Evolutionary conservation across 2,329 filamentous ascomycete genomes (phyloP).

Genomic region (Colletotrichum kahawae): DNA sequence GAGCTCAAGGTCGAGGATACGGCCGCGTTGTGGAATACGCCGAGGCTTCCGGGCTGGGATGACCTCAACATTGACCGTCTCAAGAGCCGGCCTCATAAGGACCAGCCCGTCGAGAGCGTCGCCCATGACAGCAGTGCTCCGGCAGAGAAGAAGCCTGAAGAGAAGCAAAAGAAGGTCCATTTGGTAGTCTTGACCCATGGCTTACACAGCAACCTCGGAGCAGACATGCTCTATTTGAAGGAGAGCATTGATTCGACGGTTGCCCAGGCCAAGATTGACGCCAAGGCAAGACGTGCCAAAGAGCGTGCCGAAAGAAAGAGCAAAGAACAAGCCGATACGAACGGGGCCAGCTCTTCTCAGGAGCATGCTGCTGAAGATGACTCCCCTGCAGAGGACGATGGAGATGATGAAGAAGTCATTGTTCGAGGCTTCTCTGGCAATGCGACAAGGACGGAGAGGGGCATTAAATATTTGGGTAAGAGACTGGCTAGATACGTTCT

Average conservation of each 20-base stretch:
- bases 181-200: constrained; percentile 93
- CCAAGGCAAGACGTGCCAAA: constrained; percentile 62
- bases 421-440: constrained; percentile 91
- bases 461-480: constrained; percentile 97
- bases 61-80: constrained; percentile 39
- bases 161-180: constrained; percentile 80
- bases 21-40: constrained; percentile 89
- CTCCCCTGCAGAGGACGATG: constrained; percentile 17
- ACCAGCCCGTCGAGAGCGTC: constrained; percentile 38
- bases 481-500: constrained; percentile 90
- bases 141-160: constrained; percentile 34
- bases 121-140: constrained; percentile 29
- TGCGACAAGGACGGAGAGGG: constrained; percentile 87
- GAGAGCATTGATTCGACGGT: constrained; percentile 92
- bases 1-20: constrained; percentile 86
- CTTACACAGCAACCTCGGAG: constrained; percentile 91
- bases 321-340: constrained; percentile 8
- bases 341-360: not conserved
- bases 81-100: constrained; percentile 26
- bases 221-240: constrained; percentile 96
- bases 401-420: constrained; percentile 79
- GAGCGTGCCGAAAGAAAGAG: constrained; percentile 42
- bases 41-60: constrained; percentile 73
- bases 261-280: constrained; percentile 73
- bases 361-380: not conserved